Evolutionary conservation across 768 basidiomycete genomes (phyloP).

Genomic region (Russula lepida): DNA sequence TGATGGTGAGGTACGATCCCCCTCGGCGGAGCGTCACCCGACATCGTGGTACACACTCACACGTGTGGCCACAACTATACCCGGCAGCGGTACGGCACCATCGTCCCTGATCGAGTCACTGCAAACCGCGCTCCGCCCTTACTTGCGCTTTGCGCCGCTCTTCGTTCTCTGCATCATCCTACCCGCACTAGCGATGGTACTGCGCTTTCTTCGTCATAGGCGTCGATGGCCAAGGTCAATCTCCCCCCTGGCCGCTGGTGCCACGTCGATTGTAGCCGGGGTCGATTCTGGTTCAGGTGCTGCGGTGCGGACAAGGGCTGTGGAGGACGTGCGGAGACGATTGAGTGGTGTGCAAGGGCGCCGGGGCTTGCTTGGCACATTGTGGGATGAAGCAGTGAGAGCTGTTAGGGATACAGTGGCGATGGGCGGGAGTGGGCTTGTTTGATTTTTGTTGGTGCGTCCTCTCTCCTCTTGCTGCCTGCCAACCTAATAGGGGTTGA

Average conservation of each 20-base stretch:
- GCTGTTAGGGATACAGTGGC: constrained; percentile 17
- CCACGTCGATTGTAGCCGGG: not conserved
- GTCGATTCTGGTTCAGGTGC: not conserved
- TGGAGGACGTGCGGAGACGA: constrained; percentile 17
- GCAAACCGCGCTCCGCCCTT: constrained; percentile 7
- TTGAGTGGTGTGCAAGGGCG: constrained; percentile 11
- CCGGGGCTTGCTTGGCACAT: constrained; percentile 1
- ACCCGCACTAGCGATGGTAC: constrained; percentile 13
- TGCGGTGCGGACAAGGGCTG: not conserved
- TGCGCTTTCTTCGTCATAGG: constrained; percentile 3
- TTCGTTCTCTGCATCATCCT: constrained; percentile 17
- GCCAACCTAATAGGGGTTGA: no score
- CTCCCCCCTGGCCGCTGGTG: not conserved
- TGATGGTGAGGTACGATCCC: not conserved
- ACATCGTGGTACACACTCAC: not conserved
- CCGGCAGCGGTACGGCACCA: not conserved
- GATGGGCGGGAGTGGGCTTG: constrained; percentile 22
- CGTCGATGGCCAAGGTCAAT: not conserved
- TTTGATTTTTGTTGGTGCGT: not conserved
- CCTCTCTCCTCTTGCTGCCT: not conserved
- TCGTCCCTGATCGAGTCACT: not conserved
- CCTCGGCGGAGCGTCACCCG: not conserved
- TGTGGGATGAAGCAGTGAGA: constrained; percentile 19
- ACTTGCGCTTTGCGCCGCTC: constrained; percentile 6
- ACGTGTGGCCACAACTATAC: not conserved